A percentile compares a stretch with the other conserved stretches of the same genome.
phyloP scores from a whole-genome alignment of 2,329 filamentous ascomycete genomes.

The Coniochaeta sp. region DNA sequence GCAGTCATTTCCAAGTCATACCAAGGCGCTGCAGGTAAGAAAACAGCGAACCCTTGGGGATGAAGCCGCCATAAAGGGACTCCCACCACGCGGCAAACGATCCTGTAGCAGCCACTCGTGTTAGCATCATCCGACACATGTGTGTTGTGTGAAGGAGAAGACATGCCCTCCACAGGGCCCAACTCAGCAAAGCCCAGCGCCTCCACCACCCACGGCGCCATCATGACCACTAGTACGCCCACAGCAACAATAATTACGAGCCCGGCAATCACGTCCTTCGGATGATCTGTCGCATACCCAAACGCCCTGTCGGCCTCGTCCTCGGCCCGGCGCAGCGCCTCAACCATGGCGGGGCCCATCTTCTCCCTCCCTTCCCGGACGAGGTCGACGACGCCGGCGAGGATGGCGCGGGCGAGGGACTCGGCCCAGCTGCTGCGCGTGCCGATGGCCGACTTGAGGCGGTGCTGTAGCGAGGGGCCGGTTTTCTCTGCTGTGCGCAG shows the following conservation, averaged over 20 bases:
- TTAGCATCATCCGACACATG: too few species aligned
- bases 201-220: conserved; percentile 14
- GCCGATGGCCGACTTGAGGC: conserved; percentile 6
- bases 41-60: conserved; percentile 32
- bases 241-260: conserved; percentile 14
- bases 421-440: conserved; percentile 11
- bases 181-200: conserved; percentile 14
- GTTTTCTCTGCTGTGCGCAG: neutral
- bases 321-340: conserved; percentile 12
- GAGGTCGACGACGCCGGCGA: conserved; percentile 12
- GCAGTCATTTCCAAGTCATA: conserved; percentile 24
- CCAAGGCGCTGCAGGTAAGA: conserved; percentile 33
- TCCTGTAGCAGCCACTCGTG: conserved; percentile 10
- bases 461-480: conserved; percentile 6
- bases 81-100: conserved; percentile 34
- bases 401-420: conserved; percentile 10
- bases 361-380: conserved; percentile 9
- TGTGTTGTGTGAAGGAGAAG: too few species aligned
- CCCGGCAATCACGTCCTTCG: conserved; percentile 10
- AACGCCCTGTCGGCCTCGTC: conserved; percentile 12
- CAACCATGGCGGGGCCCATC: conserved; percentile 13
- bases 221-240: conserved; percentile 13
- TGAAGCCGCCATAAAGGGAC: conserved; percentile 26
- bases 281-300: conserved; percentile 11
- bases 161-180: conserved; percentile 3